Base-by-base conservation (phyloP, 1,284 basidiomycete genomes). In the Farysia itapuensis region DNA sequence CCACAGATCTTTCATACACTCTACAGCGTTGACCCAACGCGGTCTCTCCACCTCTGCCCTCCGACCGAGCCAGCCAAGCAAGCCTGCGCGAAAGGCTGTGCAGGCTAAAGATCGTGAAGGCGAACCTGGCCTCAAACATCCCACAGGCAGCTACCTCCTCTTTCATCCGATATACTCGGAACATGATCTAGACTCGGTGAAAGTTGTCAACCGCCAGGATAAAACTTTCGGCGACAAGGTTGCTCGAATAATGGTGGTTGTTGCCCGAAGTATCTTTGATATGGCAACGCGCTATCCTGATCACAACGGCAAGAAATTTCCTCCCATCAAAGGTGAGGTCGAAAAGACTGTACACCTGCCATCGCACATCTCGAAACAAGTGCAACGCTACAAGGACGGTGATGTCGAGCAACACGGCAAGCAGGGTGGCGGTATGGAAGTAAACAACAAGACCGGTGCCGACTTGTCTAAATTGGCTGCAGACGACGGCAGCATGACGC, bases 151-250 rank as follows among this genome's bases (percentile, higher is more conserved):
- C 39, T 59, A 64, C 33, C 61, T 64, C 18, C 48, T 63, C 29
- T 63, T 63, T 42, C 58, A 63, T 35, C 58, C 58, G 15, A 51
- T 63, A 47, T 63, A 63, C 38, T 56, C 58, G 18, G 48, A 56
- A 19, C 31, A 41, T 25, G 92, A 96, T 75, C 79, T 95, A 56
- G 86, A 84, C 53, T 81, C 85, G 9, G 87, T 91, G 32, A 80
- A 91, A 83, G 83, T 94, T 21, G 80, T 93, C 12, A 84, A 86
- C 54, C 82, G 82, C 35, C 80, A 86, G 23, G 81, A 85, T 11
- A 83, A 83, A 59, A 87, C 84, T 0, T 35, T 87, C 2, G 79
- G 83, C 9, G 92, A 96, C 77, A 87, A 84, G 72, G 35, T 88
- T 31, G 89, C 89, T 0, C 81, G 80, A 46, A 18, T 44, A 7